Base-by-base conservation (phyloP, 257 asterid species). In the Ligustrum vulgare region DNA sequence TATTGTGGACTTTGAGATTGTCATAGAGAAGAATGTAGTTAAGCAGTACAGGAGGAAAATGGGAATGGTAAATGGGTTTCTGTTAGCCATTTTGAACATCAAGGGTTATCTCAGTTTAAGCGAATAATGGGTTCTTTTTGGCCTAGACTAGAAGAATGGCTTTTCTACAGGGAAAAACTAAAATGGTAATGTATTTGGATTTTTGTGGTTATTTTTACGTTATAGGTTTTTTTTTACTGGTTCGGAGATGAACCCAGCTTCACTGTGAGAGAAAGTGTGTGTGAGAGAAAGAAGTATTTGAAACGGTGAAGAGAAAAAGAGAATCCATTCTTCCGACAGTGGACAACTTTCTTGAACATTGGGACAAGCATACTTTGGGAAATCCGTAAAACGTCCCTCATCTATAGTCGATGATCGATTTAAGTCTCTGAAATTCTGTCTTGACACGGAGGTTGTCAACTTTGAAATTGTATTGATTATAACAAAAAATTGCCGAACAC, bases 1-100 rank as follows among this genome's bases (percentile, higher is more conserved):
- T 28, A 94, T 94, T 34, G 99, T 94, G 23, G 98, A 92, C 73
- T 94, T 94, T 18, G 97, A 60, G 70, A 83, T 37, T 70, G 86
- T 76, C 73, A 69, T 89, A 68, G 84, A 75, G 73, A 78, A 47
- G n/a, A 63, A 82, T 77, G 85, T 80, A 70, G 51, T 32, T 67
- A 86, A 18, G 32, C 77, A 35, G 34, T 77, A 71, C 63, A 83
- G 65, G 73, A 81, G 37, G 37, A 76, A 22, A 70, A 66, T 22
- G 5, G 65, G 45, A 35, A 69, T 37, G 58, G 74, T 43, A 43
- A 60, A 22, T 25, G 35, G 35, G 77, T 25, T 60, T 22, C 11
- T 60, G 33, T 25, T 10, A 10, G 67, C 67, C 67, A 60, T 60
- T 60, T 60, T 22, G 15, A 25, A 12, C 28, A 2, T 25, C 31